Evolutionary conservation across 768 basidiomycete genomes (phyloP), one percentile per base, ranked within the genome.

Genomic region (Rhodotorula graminis): DNA sequence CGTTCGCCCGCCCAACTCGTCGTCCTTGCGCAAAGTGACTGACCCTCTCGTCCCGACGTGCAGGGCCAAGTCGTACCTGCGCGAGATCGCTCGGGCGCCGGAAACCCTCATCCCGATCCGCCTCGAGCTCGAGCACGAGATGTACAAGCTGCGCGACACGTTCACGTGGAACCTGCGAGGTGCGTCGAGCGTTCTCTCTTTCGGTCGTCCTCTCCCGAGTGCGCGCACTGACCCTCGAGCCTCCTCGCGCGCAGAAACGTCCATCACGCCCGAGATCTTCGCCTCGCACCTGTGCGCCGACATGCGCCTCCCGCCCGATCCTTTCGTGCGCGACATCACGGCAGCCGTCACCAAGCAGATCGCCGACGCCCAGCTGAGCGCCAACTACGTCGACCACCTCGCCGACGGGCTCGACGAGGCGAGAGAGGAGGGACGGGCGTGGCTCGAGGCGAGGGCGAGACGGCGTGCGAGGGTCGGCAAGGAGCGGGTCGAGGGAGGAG

Each of bases 81-180:
- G 80, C 31, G 71, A 79, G 5, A 78, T 80, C 62, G 83, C 82
- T 10, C 69, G 79, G 25, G 73, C 79, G 25, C 76, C 81, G 21
- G 96, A 99, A 79, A 85, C 88, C 77, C 88, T 99, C 40, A 89
- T 98, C 9, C 96, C 96, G 7, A 89, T 99, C 53, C 87, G 96
- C n/a, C 84, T 99, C 64, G 96, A 99, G 80, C 88, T 97, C 77
- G 96, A 99, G 77, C 89, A 94, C 61, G 96, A 97, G 42, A 90
- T 91, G 78, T 89, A 91, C 79, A 91, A 89, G 82, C 89, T 97
- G 84, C 87, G 93, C 40, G 96, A 99, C 80, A 93, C 95, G 0
- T 97, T 98, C 82, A 86, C 96, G 58, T 99, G 95, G 96, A 96
- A 99, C 78, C 81, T 94, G 58, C 90, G 90, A 75, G 95, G 94